Base-by-base conservation (phyloP, 768 basidiomycete species). In the Megacollybia marginata region DNA sequence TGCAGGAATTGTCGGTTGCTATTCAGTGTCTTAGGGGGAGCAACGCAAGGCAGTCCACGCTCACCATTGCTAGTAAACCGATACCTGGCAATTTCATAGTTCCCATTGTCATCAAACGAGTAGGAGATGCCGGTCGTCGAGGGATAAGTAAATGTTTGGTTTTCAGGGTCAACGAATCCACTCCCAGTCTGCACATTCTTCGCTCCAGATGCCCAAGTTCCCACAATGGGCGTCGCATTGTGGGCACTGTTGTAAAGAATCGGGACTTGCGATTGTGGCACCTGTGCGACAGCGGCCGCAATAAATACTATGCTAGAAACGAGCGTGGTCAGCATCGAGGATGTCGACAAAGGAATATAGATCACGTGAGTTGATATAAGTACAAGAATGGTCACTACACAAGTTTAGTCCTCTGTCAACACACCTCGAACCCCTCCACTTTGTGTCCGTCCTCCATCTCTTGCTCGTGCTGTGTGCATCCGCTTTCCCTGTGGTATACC, bases 41-140 rank as follows among this genome's bases (percentile, higher is more conserved):
- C n/a, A n/a, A n/a, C n/a, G n/a, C n/a, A 49, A 46, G 38, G 35
- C 36, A 20, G 35, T 19, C 34, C 23, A 48, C 8, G 57, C 76
- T 44, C 51, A 91, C 92, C 94, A 66, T 99, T 99, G 50, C 83
- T 71, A 36, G 70, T 75, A 70, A 94, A 94, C 48, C 93, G 82
- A 67, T 96, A 99, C 57, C 91, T 85, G 18, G 92, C 80, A 63
- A 91, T 76, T 65, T 99, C 96, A 55, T 87, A 99, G 70, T 69
- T 88, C 10, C 85, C 83, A 51, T 85, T 80, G 34, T 75, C 92
- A 64, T 60, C 95, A 92, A 97, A 95, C 31, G 92, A 88, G 63
- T 79, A 91, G 5, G 87, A 85, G 6, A 96, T 76, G 31, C 96
- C 96, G 1, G 93, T 90, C 16, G 80, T 92, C 49, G 62, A 62